Percentiles rank a stretch among this genome's conserved stretches.
Conservation (phyloP, 345 rosid species). For the Brassica carinata region DNA sequence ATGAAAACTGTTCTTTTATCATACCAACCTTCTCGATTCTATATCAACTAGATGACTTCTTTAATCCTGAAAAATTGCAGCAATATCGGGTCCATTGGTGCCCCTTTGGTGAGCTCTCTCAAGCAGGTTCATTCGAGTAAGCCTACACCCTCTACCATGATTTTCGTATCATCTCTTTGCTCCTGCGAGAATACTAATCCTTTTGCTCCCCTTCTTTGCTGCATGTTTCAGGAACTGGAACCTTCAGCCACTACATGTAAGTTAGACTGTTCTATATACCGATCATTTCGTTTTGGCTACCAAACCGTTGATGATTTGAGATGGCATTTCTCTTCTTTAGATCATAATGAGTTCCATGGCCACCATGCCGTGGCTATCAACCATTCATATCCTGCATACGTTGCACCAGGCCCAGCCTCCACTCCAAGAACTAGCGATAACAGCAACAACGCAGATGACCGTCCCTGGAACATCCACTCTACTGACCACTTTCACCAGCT, state of each 20-base stretch:
- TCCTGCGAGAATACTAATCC: not conserved
- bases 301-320: constrained; percentile 8
- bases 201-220: constrained; percentile 36
- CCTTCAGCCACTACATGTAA: constrained; percentile 64
- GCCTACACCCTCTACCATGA: constrained; percentile 27
- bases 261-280: constrained; percentile 28
- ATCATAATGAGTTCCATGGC: constrained; percentile 53
- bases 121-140: constrained; percentile 60
- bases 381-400: constrained; percentile 60
- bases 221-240: constrained; percentile 60
- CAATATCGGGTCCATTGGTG: constrained; percentile 69
- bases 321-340: constrained; percentile 39
- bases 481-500: constrained; percentile 51
- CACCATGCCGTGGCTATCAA: constrained; percentile 51
- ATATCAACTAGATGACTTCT: not conserved
- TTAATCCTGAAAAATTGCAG: constrained; percentile 38
- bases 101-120: constrained; percentile 60
- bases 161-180: constrained; percentile 7
- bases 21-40: not conserved
- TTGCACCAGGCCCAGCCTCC: constrained; percentile 51
- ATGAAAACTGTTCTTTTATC: not conserved
- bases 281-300: constrained; percentile 25
- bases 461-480: constrained; percentile 56
- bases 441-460: constrained; percentile 48
- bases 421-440: constrained; percentile 47